phyloP scores from a whole-genome alignment of 73 alveolate genomes.

The Paramecium sexaurelia region DNA sequence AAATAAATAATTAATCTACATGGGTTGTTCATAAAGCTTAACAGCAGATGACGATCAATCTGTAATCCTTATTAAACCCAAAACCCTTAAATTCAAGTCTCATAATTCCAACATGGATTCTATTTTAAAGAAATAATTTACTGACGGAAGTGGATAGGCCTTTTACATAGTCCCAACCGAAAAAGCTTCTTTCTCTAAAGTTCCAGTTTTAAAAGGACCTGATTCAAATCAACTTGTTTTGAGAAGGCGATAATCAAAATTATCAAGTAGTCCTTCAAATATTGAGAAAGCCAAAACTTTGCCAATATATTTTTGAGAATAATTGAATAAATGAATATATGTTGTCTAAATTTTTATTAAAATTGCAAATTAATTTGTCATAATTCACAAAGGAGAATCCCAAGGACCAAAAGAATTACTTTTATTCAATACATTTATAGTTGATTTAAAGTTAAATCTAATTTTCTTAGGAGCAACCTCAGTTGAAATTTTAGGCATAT shows the following conservation, averaged over 20 bases:
- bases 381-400: neutral
- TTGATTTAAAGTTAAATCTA: neutral
- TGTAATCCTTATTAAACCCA: neutral
- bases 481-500: neutral
- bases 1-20: neutral
- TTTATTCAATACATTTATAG: neutral
- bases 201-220: neutral
- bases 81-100: neutral
- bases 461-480: neutral
- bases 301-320: neutral
- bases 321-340: neutral
- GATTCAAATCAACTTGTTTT: neutral
- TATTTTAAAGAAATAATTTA: neutral
- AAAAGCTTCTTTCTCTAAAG: neutral
- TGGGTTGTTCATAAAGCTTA: slow-evolving; percentile 28
- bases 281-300: neutral
- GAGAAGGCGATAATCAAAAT: neutral
- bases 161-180: slow-evolving; percentile 15
- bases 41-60: neutral
- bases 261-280: neutral
- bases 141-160: slow-evolving; percentile 27
- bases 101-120: neutral
- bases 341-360: neutral
- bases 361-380: neutral
- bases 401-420: slow-evolving; percentile 32